Conservation (phyloP, 2,329 filamentous ascomycete genomes). For the Hansfordia pulvinata region DNA sequence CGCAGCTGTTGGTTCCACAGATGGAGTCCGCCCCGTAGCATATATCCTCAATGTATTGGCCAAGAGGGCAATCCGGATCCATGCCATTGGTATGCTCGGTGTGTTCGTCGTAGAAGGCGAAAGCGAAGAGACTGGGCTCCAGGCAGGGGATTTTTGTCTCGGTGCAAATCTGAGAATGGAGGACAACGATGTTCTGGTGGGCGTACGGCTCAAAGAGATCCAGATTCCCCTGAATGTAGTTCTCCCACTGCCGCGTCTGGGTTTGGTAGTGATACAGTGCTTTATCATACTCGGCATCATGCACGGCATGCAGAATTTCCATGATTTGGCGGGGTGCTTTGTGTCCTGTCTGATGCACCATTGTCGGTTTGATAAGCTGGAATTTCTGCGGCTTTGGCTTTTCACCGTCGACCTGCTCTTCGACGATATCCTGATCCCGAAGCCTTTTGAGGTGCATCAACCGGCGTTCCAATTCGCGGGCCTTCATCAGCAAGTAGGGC, state of each 20-base stretch:
- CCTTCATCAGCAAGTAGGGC: slow-evolving; percentile 83
- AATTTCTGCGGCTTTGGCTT: slow-evolving; percentile 60
- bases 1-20: slow-evolving; percentile 75
- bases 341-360: slow-evolving; percentile 77
- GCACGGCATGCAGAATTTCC: slow-evolving; percentile 86
- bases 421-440: slow-evolving; percentile 58
- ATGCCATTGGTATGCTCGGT: slow-evolving; percentile 47
- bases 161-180: slow-evolving; percentile 90
- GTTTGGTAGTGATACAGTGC: slow-evolving; percentile 87
- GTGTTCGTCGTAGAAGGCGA: slow-evolving; percentile 90
- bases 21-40: slow-evolving; percentile 63
- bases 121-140: slow-evolving; percentile 77
- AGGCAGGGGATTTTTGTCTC: slow-evolving; percentile 86
- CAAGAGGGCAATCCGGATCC: slow-evolving; percentile 82
- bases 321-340: slow-evolving; percentile 76
- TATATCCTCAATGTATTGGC: slow-evolving; percentile 88
- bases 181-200: slow-evolving; percentile 89
- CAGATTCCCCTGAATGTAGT: slow-evolving; percentile 76
- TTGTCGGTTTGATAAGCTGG: slow-evolving; percentile 83
- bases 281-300: slow-evolving; percentile 94
- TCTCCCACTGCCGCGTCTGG: slow-evolving; percentile 92
- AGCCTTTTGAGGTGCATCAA: slow-evolving; percentile 72
- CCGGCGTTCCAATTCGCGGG: slow-evolving; percentile 78
- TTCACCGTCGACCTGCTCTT: slow-evolving; percentile 43
- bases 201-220: slow-evolving; percentile 90